Conservation (phyloP, 2,329 filamentous ascomycete genomes). For the Leptographium wingfieldii region DNA sequence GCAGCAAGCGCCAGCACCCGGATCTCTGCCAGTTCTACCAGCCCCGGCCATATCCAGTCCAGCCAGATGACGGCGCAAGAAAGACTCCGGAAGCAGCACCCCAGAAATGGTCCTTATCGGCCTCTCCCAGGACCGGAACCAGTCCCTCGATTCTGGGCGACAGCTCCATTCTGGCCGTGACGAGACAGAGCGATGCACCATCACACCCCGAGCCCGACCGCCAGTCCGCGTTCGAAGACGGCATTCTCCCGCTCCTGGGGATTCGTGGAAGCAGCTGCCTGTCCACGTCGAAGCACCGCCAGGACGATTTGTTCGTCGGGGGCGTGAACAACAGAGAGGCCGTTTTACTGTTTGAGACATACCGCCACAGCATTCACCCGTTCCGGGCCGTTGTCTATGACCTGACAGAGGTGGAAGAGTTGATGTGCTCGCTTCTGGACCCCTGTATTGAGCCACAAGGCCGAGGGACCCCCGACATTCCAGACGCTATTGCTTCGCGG, state of each 20-base stretch:
- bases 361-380: too few species aligned
- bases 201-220: background rate
- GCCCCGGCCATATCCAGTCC: background rate
- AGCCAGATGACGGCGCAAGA: too few species aligned
- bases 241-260: background rate
- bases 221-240: background rate
- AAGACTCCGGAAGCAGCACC: background rate
- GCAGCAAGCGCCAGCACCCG: background rate
- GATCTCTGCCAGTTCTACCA: background rate
- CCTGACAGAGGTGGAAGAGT: too few species aligned
- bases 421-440: too few species aligned
- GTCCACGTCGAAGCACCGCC: too few species aligned
- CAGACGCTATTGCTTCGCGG: too few species aligned
- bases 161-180: background rate
- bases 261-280: too few species aligned
- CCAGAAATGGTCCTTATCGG: background rate
- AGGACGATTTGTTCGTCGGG: conserved; percentile 14
- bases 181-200: background rate
- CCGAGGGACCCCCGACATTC: background rate
- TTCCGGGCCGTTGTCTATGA: too few species aligned
- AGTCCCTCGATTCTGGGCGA: background rate
- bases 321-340: too few species aligned
- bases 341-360: too few species aligned
- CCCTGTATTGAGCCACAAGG: too few species aligned
- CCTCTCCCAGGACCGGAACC: background rate